Evolutionary conservation across 495 filamentous ascomycete genomes (phyloP).

Genomic region (Tetracladium marchalianum): DNA sequence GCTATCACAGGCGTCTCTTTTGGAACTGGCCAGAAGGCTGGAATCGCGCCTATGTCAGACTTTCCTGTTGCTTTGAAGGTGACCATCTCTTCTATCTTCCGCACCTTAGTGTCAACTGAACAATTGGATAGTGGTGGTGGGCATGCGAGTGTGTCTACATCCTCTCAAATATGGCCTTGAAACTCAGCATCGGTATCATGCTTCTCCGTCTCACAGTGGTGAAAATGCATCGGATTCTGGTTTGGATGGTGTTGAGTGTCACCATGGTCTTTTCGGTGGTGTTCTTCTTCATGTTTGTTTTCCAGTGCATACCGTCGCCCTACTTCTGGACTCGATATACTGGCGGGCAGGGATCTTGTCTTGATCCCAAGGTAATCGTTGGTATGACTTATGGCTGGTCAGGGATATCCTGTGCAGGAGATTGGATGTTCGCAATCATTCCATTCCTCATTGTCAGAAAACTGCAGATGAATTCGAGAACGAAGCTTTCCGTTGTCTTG

Average conservation of each 20-base stretch:
- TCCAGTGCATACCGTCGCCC: conserved; percentile 32
- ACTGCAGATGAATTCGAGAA: conserved; percentile 27
- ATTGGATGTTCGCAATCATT: conserved; percentile 32
- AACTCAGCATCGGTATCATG: conserved; percentile 33
- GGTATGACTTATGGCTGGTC: conserved; percentile 19
- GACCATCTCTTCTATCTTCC: not conserved
- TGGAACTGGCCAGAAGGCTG: conserved; percentile 15
- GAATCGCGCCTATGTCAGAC: conserved; percentile 6
- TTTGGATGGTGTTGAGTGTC: conserved; percentile 19
- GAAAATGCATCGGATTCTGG: conserved; percentile 27
- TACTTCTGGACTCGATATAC: conserved; percentile 29
- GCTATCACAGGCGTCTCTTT: conserved; percentile 12
- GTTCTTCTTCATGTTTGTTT: conserved; percentile 31
- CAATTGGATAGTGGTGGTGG: conserved; percentile 20
- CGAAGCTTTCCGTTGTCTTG: conserved; percentile 24
- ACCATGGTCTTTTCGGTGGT: conserved; percentile 22
- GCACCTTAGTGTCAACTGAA: not conserved
- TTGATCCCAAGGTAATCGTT: conserved; percentile 13
- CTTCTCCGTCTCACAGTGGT: conserved; percentile 31
- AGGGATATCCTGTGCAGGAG: conserved; percentile 20
- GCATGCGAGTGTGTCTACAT: conserved; percentile 30
- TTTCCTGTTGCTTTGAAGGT: conserved; percentile 18
- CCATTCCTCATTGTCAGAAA: conserved; percentile 36
- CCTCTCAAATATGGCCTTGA: conserved; percentile 24
- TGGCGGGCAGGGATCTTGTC: conserved; percentile 19